Conservation (phyloP, 2,329 filamentous ascomycete species). For the Neonectria ditissima region DNA sequence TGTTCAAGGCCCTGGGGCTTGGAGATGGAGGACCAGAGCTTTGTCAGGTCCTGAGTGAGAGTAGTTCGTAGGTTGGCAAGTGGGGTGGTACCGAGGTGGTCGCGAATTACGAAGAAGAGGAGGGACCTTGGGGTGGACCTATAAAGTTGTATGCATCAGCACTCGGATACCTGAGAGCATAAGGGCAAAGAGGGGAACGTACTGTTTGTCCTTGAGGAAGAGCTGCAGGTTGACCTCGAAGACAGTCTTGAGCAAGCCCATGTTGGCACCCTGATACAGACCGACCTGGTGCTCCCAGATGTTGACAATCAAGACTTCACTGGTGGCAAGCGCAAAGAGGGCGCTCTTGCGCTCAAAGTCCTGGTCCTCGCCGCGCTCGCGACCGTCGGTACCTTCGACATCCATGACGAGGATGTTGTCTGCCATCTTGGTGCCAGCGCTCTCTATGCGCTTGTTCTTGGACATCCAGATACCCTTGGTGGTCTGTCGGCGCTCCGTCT, state of each 20-base stretch:
- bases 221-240: conserved; percentile 98
- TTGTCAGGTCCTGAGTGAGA: conserved; percentile 86
- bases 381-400: conserved; percentile 96
- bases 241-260: conserved; percentile 97
- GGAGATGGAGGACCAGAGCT: conserved; percentile 92
- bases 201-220: conserved; percentile 96
- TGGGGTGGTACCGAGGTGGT: conserved; percentile 93
- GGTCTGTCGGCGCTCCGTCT: conserved; percentile 92
- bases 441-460: conserved; percentile 82
- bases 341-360: conserved; percentile 99
- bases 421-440: conserved; percentile 75
- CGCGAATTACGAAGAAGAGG: conserved; percentile 98
- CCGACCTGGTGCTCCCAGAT: conserved; percentile 99
- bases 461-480: conserved; percentile 99
- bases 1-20: conserved; percentile 91
- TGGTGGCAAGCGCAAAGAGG: conserved; percentile 95
- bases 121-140: conserved; percentile 90
- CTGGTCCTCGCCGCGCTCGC: conserved; percentile 96
- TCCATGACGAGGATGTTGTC: conserved; percentile 99
- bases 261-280: conserved; percentile 97
- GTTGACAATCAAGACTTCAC: conserved; percentile 97
- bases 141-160: conserved; percentile 34
- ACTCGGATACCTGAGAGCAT: conserved; percentile 7
- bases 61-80: conserved; percentile 91
- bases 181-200: conserved; percentile 51